phyloP scores from a whole-genome alignment of 225 moss, liverwort and hornwort species.

The Physcomitrellopsis africana region DNA sequence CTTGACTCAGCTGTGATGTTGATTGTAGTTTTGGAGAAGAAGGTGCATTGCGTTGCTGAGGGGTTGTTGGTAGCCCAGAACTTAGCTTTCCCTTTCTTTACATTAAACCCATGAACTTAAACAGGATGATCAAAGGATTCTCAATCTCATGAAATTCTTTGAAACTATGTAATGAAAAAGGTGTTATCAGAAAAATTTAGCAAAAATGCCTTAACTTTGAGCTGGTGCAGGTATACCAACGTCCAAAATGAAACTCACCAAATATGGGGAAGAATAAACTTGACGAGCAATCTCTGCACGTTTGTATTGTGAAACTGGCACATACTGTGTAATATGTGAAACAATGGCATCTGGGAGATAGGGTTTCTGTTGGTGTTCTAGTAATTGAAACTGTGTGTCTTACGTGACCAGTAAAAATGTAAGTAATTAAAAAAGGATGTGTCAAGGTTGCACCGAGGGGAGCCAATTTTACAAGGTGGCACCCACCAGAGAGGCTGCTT shows the following conservation, averaged over 20 bases:
- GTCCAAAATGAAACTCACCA: constrained; percentile 9
- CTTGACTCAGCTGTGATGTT: too few relatives aligned
- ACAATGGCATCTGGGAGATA: constrained; percentile 25
- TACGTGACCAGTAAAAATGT: too few relatives aligned
- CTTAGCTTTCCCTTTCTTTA: too few relatives aligned
- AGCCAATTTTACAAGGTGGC: constrained; percentile 36
- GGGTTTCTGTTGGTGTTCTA: constrained; percentile 23
- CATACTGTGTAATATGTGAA: constrained; percentile 26
- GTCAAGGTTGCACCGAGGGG: constrained; percentile 19
- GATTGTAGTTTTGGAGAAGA: too few relatives aligned
- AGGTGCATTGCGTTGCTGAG: too few relatives aligned
- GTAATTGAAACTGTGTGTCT: constrained; percentile 11
- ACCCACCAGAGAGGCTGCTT: constrained; percentile 54
- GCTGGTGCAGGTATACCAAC: not conserved
- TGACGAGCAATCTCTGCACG: constrained; percentile 7
- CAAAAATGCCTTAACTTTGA: too few relatives aligned
- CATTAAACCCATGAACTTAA: too few relatives aligned
- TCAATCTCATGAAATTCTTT: too few relatives aligned
- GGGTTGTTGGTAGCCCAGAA: too few relatives aligned
- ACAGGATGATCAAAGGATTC: too few relatives aligned
- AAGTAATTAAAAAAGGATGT: not conserved
- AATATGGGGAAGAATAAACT: constrained; percentile 21
- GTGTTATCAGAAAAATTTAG: too few relatives aligned
- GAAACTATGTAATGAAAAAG: too few relatives aligned
- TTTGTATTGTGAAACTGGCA: constrained; percentile 8